Evolutionary conservation across 495 filamentous ascomycete genomes (phyloP), one percentile per base, ranked within the genome.

Genomic region (Aspergillus panamensis): DNA sequence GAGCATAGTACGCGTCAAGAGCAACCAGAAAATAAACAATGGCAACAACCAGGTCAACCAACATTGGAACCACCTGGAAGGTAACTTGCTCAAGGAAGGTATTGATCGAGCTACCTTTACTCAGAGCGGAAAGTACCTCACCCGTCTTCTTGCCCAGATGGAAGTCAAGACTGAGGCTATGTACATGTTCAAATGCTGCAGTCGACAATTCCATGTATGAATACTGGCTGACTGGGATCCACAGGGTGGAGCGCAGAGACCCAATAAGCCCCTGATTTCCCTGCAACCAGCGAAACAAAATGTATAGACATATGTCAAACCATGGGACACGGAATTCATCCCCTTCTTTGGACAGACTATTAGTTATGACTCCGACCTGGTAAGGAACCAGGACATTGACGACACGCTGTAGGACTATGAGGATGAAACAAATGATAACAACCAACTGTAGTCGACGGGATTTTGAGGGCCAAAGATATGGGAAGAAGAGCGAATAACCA

Each of bases 101-200:
- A 65, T 98, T 97, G 77, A 98, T 96, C 1, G 94, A 89, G 60
- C 86, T 90, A 53, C 94, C 94, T 66, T 97, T 97, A 74, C 92
- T 96, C 55, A 98, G 77, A 0, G 94, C 94, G 19, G 91, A 96
- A 25, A 97, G 76, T 14, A 98, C 92, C 70, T 98, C 94, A 21
- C 94, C 94, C 1, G 94, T 97, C 70, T 92, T 91, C 74, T 98
- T 98, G 43, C 91, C 89, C 10, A 97, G 82, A 70, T 98, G 94
- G 65, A 98, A 98, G 66, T 97, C 94, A 62, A 97, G 77, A 71
- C 92, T 96, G 14, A 98, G 83, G 37, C 87, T 84, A 70, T 97
- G 94, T 16, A 98, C 94, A 67, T 98, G 94, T 70, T 97, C 94
- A 64, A 98, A 98, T 6, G 93, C 88, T 8, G 94, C 91, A 2